Percentiles rank a stretch among this genome's conserved stretches.
Conservation (phyloP, 2,329 filamentous ascomycete genomes). For the Drechmeria coniospora region DNA sequence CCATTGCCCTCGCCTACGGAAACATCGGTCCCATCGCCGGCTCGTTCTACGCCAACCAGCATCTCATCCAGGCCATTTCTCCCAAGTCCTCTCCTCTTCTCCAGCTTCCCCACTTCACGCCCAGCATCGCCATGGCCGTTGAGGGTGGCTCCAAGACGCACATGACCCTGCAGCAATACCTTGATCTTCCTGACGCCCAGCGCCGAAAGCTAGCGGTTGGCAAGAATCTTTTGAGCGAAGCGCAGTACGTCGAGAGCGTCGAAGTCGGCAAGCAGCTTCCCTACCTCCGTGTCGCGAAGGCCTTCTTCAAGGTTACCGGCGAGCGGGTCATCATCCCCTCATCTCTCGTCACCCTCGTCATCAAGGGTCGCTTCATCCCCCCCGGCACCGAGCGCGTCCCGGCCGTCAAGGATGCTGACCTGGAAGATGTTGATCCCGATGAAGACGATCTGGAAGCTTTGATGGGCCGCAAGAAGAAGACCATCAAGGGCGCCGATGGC, state of each 20-base stretch:
- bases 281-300: conserved; percentile 69
- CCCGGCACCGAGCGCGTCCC: conserved; percentile 67
- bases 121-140: conserved; percentile 46
- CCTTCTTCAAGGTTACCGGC: conserved; percentile 96
- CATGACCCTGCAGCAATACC: conserved; percentile 71
- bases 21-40: conserved; percentile 69
- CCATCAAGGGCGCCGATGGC: conserved; percentile 45
- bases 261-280: conserved; percentile 72
- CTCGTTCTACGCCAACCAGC: conserved; percentile 70
- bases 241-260: conserved; percentile 63
- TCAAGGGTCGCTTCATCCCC: conserved; percentile 88
- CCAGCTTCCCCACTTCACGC: conserved; percentile 77
- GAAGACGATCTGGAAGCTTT: conserved; percentile 84
- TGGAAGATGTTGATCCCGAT: conserved; percentile 82
- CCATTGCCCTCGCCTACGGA: conserved; percentile 77
- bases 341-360: conserved; percentile 81
- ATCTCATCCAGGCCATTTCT: conserved; percentile 76
- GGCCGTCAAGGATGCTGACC: conserved; percentile 57
- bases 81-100: conserved; percentile 76
- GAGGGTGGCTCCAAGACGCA: conserved; percentile 65
- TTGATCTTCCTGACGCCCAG: conserved; percentile 64
- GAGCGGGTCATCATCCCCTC: conserved; percentile 86
- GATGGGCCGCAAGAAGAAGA: conserved; percentile 59
- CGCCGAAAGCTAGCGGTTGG: conserved; percentile 58
- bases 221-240: conserved; percentile 52